Percentiles rank a stretch among this genome's conserved stretches.
phyloP scores from a whole-genome alignment of 768 basidiomycete species.

The Mrakia blollopis region DNA sequence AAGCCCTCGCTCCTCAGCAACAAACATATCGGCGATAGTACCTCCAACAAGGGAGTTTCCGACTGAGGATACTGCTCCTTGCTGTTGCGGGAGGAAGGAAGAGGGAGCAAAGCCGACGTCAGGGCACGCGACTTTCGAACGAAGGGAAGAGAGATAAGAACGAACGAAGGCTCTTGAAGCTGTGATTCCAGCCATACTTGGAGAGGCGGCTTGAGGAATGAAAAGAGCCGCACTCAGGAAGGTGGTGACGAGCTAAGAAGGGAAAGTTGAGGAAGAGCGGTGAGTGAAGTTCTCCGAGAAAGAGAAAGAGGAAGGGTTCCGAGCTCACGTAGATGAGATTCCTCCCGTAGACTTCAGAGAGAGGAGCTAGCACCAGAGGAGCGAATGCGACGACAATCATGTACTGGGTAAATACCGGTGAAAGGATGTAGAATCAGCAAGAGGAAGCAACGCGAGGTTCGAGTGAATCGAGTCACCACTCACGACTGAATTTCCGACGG shows the following conservation, averaged over 20 bases:
- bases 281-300: slow-evolving; percentile 10
- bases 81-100: slow-evolving; percentile 32
- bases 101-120: neutral
- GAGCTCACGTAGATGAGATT: slow-evolving; percentile 38
- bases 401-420: slow-evolving; percentile 30
- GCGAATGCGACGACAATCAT: slow-evolving; percentile 38
- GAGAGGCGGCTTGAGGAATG: slow-evolving; percentile 39
- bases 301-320: too few relatives aligned
- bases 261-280: neutral
- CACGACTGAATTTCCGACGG: slow-evolving; percentile 20
- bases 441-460: too few relatives aligned
- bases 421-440: slow-evolving; percentile 29
- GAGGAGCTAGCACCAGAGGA: slow-evolving; percentile 39
- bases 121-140: neutral
- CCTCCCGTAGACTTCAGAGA: slow-evolving; percentile 39
- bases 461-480: slow-evolving; percentile 25
- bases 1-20: slow-evolving; percentile 35
- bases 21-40: slow-evolving; percentile 35
- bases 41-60: slow-evolving; percentile 44
- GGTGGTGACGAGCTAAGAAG: slow-evolving; percentile 1
- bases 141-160: neutral
- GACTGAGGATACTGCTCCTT: slow-evolving; percentile 39
- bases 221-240: slow-evolving; percentile 37
- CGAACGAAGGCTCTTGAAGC: slow-evolving; percentile 38
- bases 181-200: slow-evolving; percentile 35